Evolutionary conservation across 441 rosid species (phyloP).

Genomic region (Bocquillonia castaneifolia): DNA sequence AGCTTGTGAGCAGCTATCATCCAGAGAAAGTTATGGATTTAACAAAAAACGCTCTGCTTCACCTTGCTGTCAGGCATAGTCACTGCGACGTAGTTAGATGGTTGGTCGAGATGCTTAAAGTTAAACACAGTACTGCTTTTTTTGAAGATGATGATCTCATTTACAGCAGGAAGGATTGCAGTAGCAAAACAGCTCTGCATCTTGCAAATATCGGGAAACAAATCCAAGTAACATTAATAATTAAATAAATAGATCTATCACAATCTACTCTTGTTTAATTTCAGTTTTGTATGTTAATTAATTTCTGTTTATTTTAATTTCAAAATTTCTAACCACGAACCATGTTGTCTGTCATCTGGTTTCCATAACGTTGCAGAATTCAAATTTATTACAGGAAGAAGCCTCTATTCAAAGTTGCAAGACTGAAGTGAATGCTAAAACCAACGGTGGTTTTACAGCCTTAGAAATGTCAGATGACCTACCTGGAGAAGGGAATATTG

Average conservation of each 20-base stretch:
- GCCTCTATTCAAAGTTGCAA: background rate
- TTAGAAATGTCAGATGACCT: conserved; percentile 2
- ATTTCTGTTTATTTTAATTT: background rate
- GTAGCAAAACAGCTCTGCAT: conserved; percentile 10
- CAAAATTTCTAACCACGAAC: background rate
- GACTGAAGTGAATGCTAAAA: conserved; percentile 5
- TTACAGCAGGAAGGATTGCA: background rate
- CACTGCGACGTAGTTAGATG: conserved; percentile 3
- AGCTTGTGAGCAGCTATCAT: conserved; percentile 4
- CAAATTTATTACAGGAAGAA: background rate
- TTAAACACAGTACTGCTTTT: background rate
- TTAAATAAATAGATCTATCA: too few species aligned
- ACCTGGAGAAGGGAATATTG: background rate
- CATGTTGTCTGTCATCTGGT: background rate
- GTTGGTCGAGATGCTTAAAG: background rate
- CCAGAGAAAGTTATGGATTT: conserved; percentile 10
- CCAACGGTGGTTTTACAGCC: background rate
- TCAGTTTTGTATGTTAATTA: background rate
- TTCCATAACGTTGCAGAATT: background rate
- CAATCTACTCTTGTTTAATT: background rate
- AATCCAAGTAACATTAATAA: background rate
- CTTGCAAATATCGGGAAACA: conserved; percentile 7
- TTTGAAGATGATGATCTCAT: conserved; percentile 8
- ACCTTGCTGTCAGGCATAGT: conserved; percentile 14
- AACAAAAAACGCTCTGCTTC: conserved; percentile 21